Base-by-base conservation (phyloP, 306 rosid species). In the Pyrus betulifolia region DNA sequence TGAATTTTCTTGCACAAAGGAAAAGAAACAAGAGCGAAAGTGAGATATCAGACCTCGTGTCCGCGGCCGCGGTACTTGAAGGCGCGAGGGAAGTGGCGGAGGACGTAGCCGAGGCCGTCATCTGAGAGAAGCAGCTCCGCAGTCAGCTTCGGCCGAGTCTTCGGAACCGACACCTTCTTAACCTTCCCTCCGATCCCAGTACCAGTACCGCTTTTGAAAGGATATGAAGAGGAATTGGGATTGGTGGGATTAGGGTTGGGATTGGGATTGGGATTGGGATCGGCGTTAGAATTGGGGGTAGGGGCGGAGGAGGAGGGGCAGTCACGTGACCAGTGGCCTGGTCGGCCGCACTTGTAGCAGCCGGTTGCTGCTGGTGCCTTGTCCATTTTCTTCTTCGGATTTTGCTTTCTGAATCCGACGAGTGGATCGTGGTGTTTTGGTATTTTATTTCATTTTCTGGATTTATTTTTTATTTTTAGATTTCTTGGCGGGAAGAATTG, bases 281-380 rank as follows among this genome's bases (percentile, higher is more conserved):
- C 3, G 30, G 82, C 27, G 58, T 69, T 30, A 3, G 85, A 49
- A 73, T 73, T 69, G 4, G 85, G 81, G 42, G 55, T 71, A 0
- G 87, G 35, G 73, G 87, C 71, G 17, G 98, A 84, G 79, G 88
- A 85, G 35, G 88, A 85, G 35, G 97, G 97, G 60, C 97, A 95
- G 76, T 95, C 99, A 2, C 97, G 96, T 3, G 99, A 89, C 99
- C 99, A 95, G 82, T 95, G 99, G 65, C 99, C 99, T 11, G 99
- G 97, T 55, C 89, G 85, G 33, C 99, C 99, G 59, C 99, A 95
- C 84, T 92, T 95, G 96, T 75, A 92, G 84, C 99, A 95, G 1
- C 98, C 98, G 0, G 98, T 92, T n/a, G 93, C 89, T 21, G 86
- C 88, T 21, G 86, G 75, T 35, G 88, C 59, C 70, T 81, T 82